These are phyloP conservation scores for Phycomyces blakesleeanus DNA, from an alignment of 192 early-diverging fungal genomes.

Conservation along the genomic window DNA sequence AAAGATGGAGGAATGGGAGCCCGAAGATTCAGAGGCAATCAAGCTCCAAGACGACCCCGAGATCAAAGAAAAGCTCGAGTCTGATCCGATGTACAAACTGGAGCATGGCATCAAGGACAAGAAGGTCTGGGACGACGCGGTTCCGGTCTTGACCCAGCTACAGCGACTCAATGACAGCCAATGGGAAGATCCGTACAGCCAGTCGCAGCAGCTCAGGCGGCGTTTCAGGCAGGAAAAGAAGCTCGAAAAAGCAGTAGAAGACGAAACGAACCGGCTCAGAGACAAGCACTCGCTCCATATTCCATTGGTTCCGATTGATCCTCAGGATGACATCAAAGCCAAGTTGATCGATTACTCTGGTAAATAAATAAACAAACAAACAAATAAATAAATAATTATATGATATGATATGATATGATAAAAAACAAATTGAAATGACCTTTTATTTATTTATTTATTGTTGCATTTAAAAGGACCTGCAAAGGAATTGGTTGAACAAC, in stretches of 20 bases:
- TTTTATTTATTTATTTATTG: neutral
- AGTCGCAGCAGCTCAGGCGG: slow-evolving; percentile 67
- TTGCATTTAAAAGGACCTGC: slow-evolving; percentile 14
- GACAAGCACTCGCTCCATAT: slow-evolving; percentile 59
- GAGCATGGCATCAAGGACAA: slow-evolving; percentile 56
- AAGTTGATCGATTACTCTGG: slow-evolving; percentile 47
- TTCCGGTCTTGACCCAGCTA: slow-evolving; percentile 52
- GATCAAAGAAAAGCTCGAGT: slow-evolving; percentile 37
- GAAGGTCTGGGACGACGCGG: slow-evolving; percentile 40
- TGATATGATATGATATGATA: neutral
- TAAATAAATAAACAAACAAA: neutral
- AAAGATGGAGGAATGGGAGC: slow-evolving; percentile 73
- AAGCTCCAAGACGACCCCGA: slow-evolving; percentile 61
- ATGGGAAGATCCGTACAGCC: slow-evolving; percentile 78
- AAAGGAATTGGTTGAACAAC: slow-evolving; percentile 23
- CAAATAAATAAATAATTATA: no score
- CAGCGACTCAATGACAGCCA: slow-evolving; percentile 63
- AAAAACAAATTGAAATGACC: neutral
- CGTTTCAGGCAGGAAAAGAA: slow-evolving; percentile 71
- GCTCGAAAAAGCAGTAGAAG: slow-evolving; percentile 38
- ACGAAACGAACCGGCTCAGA: slow-evolving; percentile 47
- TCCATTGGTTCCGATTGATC: slow-evolving; percentile 49
- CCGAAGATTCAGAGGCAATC: slow-evolving; percentile 60
- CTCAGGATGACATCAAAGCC: slow-evolving; percentile 49
- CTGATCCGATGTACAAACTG: slow-evolving; percentile 56